A percentile compares a stretch with the other conserved stretches of the same genome.
Evolutionary conservation across 768 basidiomycete species (phyloP).

Genomic region (Mycena alexandri): DNA sequence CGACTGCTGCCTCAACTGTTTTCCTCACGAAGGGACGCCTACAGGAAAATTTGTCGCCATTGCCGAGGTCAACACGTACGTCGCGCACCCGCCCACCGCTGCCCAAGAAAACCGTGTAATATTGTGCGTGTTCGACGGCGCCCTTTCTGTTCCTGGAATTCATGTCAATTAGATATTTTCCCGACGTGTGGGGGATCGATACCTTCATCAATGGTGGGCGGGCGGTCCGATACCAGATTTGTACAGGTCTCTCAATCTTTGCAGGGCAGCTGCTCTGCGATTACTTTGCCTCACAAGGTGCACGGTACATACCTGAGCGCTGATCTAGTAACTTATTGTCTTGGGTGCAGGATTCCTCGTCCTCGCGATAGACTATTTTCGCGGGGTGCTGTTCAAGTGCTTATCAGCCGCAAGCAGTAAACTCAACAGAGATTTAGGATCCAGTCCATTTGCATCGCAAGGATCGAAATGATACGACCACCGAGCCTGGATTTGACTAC

Average conservation of each 20-base stretch:
- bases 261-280: conserved; percentile 55
- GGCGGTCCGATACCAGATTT: too few relatives aligned
- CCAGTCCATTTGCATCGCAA: conserved; percentile 48
- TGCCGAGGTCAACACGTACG: conserved; percentile 52
- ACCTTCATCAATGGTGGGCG: conserved; percentile 53
- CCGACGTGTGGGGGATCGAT: conserved; percentile 60
- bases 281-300: conserved; percentile 49
- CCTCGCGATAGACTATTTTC: conserved; percentile 61
- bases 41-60: conserved; percentile 40
- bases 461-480: conserved; percentile 32
- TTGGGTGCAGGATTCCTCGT: conserved; percentile 33
- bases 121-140: conserved; percentile 14
- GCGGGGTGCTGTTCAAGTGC: conserved; percentile 43
- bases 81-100: conserved; percentile 46
- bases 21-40: conserved; percentile 54
- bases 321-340: too few relatives aligned
- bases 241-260: too few relatives aligned
- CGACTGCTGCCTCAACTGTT: conserved; percentile 56
- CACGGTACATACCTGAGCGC: conserved; percentile 38
- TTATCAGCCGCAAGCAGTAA: neutral
- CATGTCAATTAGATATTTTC: conserved; percentile 50
- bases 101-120: conserved; percentile 27
- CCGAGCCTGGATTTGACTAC: conserved; percentile 43
- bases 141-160: neutral
- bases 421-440: conserved; percentile 39